Conservation (phyloP, 2,329 filamentous ascomycete species). For the Fusarium sp. region DNA sequence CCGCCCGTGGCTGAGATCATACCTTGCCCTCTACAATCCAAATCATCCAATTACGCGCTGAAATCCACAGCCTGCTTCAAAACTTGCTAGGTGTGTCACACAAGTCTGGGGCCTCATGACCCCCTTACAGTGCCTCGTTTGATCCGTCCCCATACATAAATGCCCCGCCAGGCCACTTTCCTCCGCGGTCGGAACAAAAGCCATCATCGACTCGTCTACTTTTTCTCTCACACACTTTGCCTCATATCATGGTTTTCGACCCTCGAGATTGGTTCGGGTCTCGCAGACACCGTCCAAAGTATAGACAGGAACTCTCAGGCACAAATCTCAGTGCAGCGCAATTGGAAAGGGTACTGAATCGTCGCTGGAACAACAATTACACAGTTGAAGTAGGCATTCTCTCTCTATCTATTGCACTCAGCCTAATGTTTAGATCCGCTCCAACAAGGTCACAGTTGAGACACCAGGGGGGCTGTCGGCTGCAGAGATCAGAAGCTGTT, state of each 20-base stretch:
- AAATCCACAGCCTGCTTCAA: too few relatives aligned
- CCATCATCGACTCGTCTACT: too few relatives aligned
- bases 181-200: too few relatives aligned
- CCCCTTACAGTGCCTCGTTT: too few relatives aligned
- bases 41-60: too few relatives aligned
- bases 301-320: background rate
- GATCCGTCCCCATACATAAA: too few relatives aligned
- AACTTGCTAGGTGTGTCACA: too few relatives aligned
- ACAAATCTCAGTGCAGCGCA: background rate
- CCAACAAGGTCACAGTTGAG: background rate
- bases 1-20: too few relatives aligned
- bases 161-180: too few relatives aligned
- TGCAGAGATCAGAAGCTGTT: constrained; percentile 4
- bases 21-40: too few relatives aligned
- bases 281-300: background rate
- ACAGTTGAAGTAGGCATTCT: background rate
- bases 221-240: background rate
- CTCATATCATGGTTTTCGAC: background rate
- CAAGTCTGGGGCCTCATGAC: too few relatives aligned
- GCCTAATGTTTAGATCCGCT: background rate
- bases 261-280: background rate
- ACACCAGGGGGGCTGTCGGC: background rate
- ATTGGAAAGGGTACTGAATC: background rate
- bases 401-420: background rate
- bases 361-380: constrained; percentile 7